phyloP scores from a whole-genome alignment of 768 basidiomycete species.

The Tulasnella sp. region DNA sequence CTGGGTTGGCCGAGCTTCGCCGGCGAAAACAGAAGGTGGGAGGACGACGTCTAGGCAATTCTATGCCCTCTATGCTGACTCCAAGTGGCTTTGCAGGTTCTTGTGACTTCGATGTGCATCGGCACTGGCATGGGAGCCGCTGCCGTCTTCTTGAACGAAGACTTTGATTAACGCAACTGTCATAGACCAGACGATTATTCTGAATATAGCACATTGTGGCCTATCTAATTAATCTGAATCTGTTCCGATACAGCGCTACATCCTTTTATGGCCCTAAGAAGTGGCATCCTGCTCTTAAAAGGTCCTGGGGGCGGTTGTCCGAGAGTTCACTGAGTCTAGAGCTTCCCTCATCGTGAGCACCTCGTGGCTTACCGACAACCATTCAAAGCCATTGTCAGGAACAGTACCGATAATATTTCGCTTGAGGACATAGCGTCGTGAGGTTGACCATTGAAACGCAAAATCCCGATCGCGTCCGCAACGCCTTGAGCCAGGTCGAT shows the following conservation, averaged over 20 bases:
- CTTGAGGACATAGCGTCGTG: too few relatives aligned
- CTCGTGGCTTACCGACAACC: too few relatives aligned
- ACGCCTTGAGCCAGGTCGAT: too few relatives aligned
- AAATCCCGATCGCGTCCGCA: too few relatives aligned
- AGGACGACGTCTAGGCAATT: not conserved
- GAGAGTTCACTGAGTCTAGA: too few relatives aligned
- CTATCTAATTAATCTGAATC: not conserved
- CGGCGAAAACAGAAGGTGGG: slow-evolving; percentile 28
- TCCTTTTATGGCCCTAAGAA: too few relatives aligned
- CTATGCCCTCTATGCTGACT: not conserved
- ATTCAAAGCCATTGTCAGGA: too few relatives aligned
- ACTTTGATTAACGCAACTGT: not conserved
- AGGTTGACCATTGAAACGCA: too few relatives aligned
- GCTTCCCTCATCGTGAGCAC: too few relatives aligned
- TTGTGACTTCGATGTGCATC: slow-evolving; percentile 88
- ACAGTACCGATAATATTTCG: too few relatives aligned
- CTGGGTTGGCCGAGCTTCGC: slow-evolving; percentile 52
- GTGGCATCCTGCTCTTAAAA: too few relatives aligned
- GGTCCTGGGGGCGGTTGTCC: too few relatives aligned
- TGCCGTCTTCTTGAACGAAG: slow-evolving; percentile 57
- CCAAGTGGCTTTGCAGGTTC: slow-evolving; percentile 38
- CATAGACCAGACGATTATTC: not conserved
- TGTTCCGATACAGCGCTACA: not conserved
- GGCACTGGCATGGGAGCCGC: slow-evolving; percentile 82
- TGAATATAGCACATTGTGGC: not conserved